Conservation (phyloP, 73 alveolate genomes). For the Symbiodinium natans region DNA sequence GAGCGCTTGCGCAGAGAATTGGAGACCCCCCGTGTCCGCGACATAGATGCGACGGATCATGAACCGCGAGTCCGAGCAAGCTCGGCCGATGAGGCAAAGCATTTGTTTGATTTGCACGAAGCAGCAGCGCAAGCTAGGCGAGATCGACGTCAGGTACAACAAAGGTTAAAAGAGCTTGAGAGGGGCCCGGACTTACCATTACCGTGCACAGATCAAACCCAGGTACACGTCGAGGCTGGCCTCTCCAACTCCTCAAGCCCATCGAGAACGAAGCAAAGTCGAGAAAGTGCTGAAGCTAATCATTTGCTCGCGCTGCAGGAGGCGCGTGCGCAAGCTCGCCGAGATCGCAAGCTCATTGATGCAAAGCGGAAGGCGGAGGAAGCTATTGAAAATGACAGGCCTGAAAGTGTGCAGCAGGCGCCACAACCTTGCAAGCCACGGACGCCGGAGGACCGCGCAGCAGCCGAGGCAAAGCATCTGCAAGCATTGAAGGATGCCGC, state of each 20-base stretch:
- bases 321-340: slow-evolving; percentile 75
- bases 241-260: slow-evolving; percentile 1
- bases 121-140: slow-evolving; percentile 88
- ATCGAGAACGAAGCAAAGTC: neutral
- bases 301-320: slow-evolving; percentile 57
- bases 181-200: neutral
- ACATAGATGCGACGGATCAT: neutral
- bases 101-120: slow-evolving; percentile 37
- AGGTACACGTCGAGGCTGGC: neutral
- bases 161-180: slow-evolving; percentile 41
- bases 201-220: neutral
- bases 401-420: neutral
- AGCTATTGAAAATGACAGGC: neutral
- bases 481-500: slow-evolving; percentile 40
- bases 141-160: slow-evolving; percentile 47
- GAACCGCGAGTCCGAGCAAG: neutral
- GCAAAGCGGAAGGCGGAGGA: slow-evolving; percentile 76
- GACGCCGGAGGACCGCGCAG: neutral
- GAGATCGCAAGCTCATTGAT: slow-evolving; percentile 58
- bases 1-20: slow-evolving; percentile 36
- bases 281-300: neutral
- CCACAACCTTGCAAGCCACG: neutral
- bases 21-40: slow-evolving; percentile 34
- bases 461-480: slow-evolving; percentile 36
- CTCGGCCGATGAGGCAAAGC: neutral